Base-by-base conservation (phyloP, 2,329 filamentous ascomycete species). In the Colletotrichum falcatum region DNA sequence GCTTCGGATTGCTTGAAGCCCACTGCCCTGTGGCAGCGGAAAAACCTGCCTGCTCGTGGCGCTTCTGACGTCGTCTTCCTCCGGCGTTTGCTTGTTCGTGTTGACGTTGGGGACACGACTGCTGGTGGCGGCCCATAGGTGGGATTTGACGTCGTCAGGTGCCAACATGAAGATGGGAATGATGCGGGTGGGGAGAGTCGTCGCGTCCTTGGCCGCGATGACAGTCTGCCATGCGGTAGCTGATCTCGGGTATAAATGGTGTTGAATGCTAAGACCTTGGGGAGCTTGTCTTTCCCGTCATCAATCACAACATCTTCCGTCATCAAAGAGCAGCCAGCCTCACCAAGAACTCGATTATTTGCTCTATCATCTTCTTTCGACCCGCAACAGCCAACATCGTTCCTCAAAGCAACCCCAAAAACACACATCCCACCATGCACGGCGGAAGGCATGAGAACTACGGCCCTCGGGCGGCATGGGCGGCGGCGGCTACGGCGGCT, bases 401-500 rank as follows among this genome's bases (percentile, higher is more conserved):
- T 7, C 48, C 20, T 9, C 4, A 23, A 16, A 18, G 4, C 8
- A 23, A n/a, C 51, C 3, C 5, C 11, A 6, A 44, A 42, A 14
- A 26, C 14, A 53, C n/a, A 46, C 9, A 53, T 5, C 26, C 20
- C 33, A 67, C 7, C 48, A 70, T 67, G 68, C 53, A 70, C 37
- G 61, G 63, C 37, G 64, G 68, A 33, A 68, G 68, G 68, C 58
- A 67, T 26, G 64, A 67, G 16, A 70, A 70, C 63, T 67, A 70
- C 53, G 67, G 67, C 39, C 55, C 63, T 62, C 67, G 3, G 65
- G 58, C 37, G 65, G 64, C 49, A 66, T 66, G 62, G 62, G 55
- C 37, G 55, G 35, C 61, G 48, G 66, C 42, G 63, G 62, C 35
- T 49, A 37, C 20, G 42, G 42, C 20, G 30, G 58, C 58, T 49